These are phyloP conservation scores for Adansonia gregorii DNA, from an alignment of 441 rosid genomes.

Conservation along the genomic window DNA sequence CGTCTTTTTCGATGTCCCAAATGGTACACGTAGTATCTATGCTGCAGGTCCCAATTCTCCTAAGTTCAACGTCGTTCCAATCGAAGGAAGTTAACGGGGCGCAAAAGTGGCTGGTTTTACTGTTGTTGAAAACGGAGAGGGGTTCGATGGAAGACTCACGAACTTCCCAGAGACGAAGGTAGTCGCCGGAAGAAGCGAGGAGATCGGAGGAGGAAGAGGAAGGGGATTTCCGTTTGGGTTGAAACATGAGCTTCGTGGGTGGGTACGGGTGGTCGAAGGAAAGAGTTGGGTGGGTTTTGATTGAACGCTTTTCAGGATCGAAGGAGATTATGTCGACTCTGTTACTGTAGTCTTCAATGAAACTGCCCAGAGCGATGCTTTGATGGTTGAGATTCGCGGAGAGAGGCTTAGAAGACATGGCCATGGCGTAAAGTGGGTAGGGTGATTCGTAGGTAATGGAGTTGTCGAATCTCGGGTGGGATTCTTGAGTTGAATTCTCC, in stretches of 20 bases:
- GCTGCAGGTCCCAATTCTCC: conserved; percentile 78
- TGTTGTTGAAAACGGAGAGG: conserved; percentile 70
- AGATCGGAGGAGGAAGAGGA: conserved; percentile 44
- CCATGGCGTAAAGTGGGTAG: conserved; percentile 80
- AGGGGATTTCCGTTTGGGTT: conserved; percentile 46
- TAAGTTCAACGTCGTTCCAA: conserved; percentile 92
- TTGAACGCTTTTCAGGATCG: conserved; percentile 62
- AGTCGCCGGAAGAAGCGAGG: conserved; percentile 88
- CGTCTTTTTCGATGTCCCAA: conserved; percentile 84
- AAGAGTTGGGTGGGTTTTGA: conserved; percentile 57
- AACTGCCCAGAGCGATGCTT: conserved; percentile 84
- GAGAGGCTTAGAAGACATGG: conserved; percentile 54
- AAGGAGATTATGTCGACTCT: conserved; percentile 81
- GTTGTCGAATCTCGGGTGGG: conserved; percentile 65
- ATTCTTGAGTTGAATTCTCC: conserved; percentile 81
- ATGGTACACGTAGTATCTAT: conserved; percentile 92
- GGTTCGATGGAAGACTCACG: conserved; percentile 57
- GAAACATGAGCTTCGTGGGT: conserved; percentile 88
- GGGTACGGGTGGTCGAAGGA: conserved; percentile 88
- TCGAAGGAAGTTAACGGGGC: conserved; percentile 94
- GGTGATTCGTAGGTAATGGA: conserved; percentile 80
- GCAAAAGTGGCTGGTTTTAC: conserved; percentile 81
- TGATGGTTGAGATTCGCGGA: conserved; percentile 38
- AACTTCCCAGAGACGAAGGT: conserved; percentile 82
- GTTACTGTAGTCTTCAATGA: conserved; percentile 78